Base-by-base conservation (phyloP, 441 rosid species). In the Theobroma grandiflorum region DNA sequence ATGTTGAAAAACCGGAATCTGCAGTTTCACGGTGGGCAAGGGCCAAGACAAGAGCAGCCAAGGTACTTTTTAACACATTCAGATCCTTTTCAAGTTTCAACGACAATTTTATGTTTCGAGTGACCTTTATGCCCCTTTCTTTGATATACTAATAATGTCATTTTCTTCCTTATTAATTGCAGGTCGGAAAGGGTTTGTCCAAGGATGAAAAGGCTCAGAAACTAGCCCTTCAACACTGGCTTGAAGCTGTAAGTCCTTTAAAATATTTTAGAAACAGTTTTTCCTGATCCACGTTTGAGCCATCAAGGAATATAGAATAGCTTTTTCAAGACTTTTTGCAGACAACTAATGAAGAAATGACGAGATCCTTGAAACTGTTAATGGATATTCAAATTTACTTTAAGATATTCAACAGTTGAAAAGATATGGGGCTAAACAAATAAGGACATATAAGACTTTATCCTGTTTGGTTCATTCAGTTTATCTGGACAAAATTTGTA, bases 131-230 rank as follows among this genome's bases (percentile, higher is more conserved):
- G 11, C 10, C 15, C 38, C 37, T 26, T 38, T 15, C 40, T 59
- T 43, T 42, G 20, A 59, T 40, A 20, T 2, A 37, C n/a, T 40
- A 8, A 31, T 72, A 16, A 49, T 16, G 40, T 4, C 2, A 33
- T 14, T 1, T 72, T 55, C 52, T 53, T 72, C 64, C 15, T 37
- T 53, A 8, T 33, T 8, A 72, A 22, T 55, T 75, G 18, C 55
- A 75, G 78, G 76, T 92, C 38, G 96, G 94, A 61, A 92, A 90
- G 75, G 96, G 96, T 11, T 82, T 92, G 83, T 76, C 88, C 33
- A 88, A 89, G 78, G 92, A 92, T 64, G 96, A 90, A 37, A 92
- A 92, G 78, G 96, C 94, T 18, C 93, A 89, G 78, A 87, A 89
- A 75, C 81, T 92, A 74, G 94, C 94, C 47, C 79, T 90, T 53